Conservation (phyloP, 2,329 filamentous ascomycete species). For the Colletotrichum lupini region DNA sequence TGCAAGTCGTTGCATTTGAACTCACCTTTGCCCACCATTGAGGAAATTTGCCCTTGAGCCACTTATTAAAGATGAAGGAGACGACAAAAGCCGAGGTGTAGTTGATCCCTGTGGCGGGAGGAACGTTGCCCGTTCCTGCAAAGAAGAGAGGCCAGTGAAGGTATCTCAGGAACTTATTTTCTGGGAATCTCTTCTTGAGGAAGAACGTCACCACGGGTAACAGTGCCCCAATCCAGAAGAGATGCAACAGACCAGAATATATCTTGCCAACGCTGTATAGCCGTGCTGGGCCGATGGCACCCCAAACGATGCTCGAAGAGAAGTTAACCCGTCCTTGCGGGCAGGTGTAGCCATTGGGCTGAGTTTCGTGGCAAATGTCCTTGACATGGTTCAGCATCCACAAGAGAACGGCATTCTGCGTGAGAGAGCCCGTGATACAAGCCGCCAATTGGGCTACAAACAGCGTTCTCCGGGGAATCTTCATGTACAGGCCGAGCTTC, state of each 20-base stretch:
- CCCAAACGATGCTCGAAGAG: slow-evolving; percentile 62
- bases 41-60: slow-evolving; percentile 28
- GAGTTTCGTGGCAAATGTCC: slow-evolving; percentile 52
- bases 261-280: slow-evolving; percentile 59
- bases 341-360: slow-evolving; percentile 59
- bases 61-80: slow-evolving; percentile 27
- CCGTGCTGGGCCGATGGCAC: slow-evolving; percentile 60
- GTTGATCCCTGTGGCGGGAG: slow-evolving; percentile 28
- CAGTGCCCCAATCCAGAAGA: slow-evolving; percentile 58
- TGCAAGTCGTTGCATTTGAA: background rate
- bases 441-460: slow-evolving; percentile 72
- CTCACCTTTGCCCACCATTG: slow-evolving; percentile 31
- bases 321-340: slow-evolving; percentile 60
- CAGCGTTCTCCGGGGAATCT: slow-evolving; percentile 67
- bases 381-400: slow-evolving; percentile 48
- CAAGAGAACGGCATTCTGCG: slow-evolving; percentile 49
- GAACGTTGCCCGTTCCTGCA: slow-evolving; percentile 27
- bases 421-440: slow-evolving; percentile 58
- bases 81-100: slow-evolving; percentile 25
- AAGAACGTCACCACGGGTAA: slow-evolving; percentile 27
- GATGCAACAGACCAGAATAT: slow-evolving; percentile 58
- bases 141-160: slow-evolving; percentile 33
- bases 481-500: slow-evolving; percentile 60
- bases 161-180: slow-evolving; percentile 6
- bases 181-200: slow-evolving; percentile 15